Evolutionary conservation across 352 stramenopile species (phyloP).

Genomic region (Peronospora tabacina): DNA sequence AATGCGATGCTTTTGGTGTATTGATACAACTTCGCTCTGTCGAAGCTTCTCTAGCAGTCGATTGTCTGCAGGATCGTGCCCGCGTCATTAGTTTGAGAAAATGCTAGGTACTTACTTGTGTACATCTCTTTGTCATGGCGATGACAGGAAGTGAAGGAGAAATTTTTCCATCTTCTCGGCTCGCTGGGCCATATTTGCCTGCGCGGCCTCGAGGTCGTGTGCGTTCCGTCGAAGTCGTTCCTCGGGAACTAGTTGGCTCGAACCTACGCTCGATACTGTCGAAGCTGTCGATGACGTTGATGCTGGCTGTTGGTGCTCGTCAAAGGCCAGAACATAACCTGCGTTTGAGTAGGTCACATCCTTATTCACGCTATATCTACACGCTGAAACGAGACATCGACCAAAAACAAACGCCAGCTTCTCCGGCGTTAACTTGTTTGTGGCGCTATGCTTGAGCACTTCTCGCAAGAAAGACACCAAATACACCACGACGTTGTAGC

Average conservation of each 20-base stretch:
- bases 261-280: conserved; percentile 25
- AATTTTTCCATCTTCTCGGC: conserved; percentile 70
- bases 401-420: conserved; percentile 73
- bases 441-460: conserved; percentile 64
- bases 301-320: conserved; percentile 17
- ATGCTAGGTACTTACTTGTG: conserved; percentile 4
- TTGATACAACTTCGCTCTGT: conserved; percentile 16
- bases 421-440: conserved; percentile 64
- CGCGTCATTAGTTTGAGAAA: conserved; percentile 11
- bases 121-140: conserved; percentile 27
- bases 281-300: conserved; percentile 35
- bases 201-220: conserved; percentile 44
- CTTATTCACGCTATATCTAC: conserved; percentile 21
- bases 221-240: conserved; percentile 51
- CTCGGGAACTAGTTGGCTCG: conserved; percentile 41
- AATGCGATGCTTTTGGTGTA: conserved; percentile 15
- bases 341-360: conserved; percentile 7
- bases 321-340: conserved; percentile 15
- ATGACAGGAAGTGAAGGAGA: conserved; percentile 54
- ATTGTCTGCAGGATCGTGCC: conserved; percentile 9
- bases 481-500: conserved; percentile 97
- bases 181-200: conserved; percentile 44
- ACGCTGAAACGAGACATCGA: conserved; percentile 56
- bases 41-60: conserved; percentile 6
- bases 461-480: conserved; percentile 94